Percentiles rank a stretch among this genome's conserved stretches.
Conservation (phyloP, 768 basidiomycete species). For the Lactifluus volemus region DNA sequence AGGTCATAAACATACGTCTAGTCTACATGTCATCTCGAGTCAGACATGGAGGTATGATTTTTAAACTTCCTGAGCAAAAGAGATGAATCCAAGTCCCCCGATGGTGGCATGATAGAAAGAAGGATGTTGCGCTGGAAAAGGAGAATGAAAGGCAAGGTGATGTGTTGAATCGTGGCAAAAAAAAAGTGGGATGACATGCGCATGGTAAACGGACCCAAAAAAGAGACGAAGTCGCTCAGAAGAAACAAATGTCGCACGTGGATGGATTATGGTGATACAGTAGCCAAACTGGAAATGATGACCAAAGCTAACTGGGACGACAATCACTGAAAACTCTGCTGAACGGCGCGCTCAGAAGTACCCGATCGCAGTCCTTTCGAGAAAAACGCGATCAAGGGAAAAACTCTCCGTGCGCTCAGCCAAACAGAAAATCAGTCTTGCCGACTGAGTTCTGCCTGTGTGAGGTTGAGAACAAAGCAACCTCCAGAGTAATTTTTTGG, state of each 20-base stretch:
- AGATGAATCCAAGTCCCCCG: neutral
- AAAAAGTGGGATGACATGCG: neutral
- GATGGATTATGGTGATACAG: constrained; percentile 1
- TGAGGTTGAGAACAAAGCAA: constrained; percentile 66
- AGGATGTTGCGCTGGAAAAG: neutral
- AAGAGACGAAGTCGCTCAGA: neutral
- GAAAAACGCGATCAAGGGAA: neutral
- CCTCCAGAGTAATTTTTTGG: constrained; percentile 61
- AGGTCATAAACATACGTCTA: constrained; percentile 1
- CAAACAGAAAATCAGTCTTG: constrained; percentile 36
- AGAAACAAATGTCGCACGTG: neutral
- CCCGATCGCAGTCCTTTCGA: neutral
- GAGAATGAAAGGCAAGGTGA: neutral
- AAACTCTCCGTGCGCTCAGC: too few relatives aligned
- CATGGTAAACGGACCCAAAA: neutral
- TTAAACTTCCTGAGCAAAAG: neutral
- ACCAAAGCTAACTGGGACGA: neutral
- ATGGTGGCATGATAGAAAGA: neutral
- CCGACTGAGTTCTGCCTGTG: constrained; percentile 74
- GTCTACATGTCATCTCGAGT: neutral
- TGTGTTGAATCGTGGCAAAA: neutral
- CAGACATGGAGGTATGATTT: neutral
- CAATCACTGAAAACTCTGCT: neutral
- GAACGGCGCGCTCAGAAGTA: neutral
- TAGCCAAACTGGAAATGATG: neutral